Conservation (phyloP, 2,329 filamentous ascomycete species). For the Coleophoma cylindrospora region DNA sequence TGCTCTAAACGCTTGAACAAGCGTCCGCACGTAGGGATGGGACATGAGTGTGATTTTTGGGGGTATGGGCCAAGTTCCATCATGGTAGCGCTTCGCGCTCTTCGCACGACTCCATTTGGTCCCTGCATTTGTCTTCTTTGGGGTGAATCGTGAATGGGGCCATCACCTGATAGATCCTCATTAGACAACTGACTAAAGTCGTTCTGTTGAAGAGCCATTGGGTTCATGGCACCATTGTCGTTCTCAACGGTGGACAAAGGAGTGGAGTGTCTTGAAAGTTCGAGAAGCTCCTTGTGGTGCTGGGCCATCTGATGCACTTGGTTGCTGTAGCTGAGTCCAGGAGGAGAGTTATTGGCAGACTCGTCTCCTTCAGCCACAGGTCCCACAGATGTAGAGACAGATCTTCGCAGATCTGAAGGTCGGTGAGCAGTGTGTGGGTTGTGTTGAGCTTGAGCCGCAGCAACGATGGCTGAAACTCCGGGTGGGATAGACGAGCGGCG, state of each 20-base stretch:
- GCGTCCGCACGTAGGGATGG: slow-evolving; percentile 95
- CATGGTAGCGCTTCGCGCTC: slow-evolving; percentile 89
- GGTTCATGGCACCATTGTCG: slow-evolving; percentile 71
- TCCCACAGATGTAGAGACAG: slow-evolving; percentile 81
- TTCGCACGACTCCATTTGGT: slow-evolving; percentile 72
- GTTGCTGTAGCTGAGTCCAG: slow-evolving; percentile 68
- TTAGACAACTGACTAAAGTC: slow-evolving; percentile 60
- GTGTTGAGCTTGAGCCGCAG: slow-evolving; percentile 46
- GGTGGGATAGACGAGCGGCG: slow-evolving; percentile 90
- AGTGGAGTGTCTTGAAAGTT: slow-evolving; percentile 87
- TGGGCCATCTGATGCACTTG: slow-evolving; percentile 59
- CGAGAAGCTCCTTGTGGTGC: slow-evolving; percentile 74
- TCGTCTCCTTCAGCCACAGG: slow-evolving; percentile 78
- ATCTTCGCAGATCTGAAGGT: slow-evolving; percentile 86
- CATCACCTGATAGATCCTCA: slow-evolving; percentile 56
- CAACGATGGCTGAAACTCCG: slow-evolving; percentile 63
- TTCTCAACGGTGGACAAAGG: slow-evolving; percentile 74
- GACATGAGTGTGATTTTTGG: slow-evolving; percentile 97
- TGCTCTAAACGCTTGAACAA: slow-evolving; percentile 99
- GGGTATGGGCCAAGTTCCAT: slow-evolving; percentile 97
- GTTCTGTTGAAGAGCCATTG: slow-evolving; percentile 64
- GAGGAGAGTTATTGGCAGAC: slow-evolving; percentile 72
- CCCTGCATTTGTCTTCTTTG: slow-evolving; percentile 62
- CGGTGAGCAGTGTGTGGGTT: slow-evolving; percentile 60
- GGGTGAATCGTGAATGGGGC: slow-evolving; percentile 53